These are phyloP conservation scores for Amanita pallidorosea DNA, from an alignment of 768 basidiomycete species.

Conservation along the genomic window DNA sequence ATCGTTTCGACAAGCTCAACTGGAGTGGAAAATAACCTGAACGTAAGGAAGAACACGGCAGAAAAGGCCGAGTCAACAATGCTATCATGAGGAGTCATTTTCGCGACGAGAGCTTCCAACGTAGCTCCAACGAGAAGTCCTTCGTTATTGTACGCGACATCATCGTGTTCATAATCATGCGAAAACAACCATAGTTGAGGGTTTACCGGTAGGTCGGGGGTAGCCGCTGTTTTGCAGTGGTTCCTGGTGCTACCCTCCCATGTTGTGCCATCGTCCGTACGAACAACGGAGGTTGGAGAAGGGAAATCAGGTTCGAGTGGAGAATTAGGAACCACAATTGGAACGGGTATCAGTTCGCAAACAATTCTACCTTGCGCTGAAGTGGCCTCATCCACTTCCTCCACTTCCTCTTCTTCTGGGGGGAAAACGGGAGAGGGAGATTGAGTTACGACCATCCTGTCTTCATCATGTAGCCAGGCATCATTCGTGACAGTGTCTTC, in stretches of 20 bases:
- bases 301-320: conserved; percentile 31
- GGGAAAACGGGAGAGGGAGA: conserved; percentile 17
- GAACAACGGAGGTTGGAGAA: conserved; percentile 43
- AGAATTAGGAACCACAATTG: conserved; percentile 15
- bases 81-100: conserved; percentile 92
- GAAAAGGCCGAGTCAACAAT: conserved; percentile 83
- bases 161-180: conserved; percentile 75
- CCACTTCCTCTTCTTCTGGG: conserved; percentile 29
- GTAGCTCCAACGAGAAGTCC: conserved; percentile 89
- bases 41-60: conserved; percentile 90
- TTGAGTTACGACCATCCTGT: not conserved
- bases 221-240: conserved; percentile 31
- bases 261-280: conserved; percentile 44
- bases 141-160: conserved; percentile 86
- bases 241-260: conserved; percentile 42
- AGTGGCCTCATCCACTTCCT: conserved; percentile 7
- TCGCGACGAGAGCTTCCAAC: conserved; percentile 83
- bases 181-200: conserved; percentile 44
- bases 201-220: conserved; percentile 27
- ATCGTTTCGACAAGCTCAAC: conserved; percentile 64
- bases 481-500: not conserved
- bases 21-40: conserved; percentile 83
- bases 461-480: not conserved
- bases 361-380: too few relatives aligned
- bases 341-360: not conserved